Evolutionary conservation across 75 land plant species (phyloP), one percentile per base, ranked within the genome.

Genomic region (Ceratopteris richardii): DNA sequence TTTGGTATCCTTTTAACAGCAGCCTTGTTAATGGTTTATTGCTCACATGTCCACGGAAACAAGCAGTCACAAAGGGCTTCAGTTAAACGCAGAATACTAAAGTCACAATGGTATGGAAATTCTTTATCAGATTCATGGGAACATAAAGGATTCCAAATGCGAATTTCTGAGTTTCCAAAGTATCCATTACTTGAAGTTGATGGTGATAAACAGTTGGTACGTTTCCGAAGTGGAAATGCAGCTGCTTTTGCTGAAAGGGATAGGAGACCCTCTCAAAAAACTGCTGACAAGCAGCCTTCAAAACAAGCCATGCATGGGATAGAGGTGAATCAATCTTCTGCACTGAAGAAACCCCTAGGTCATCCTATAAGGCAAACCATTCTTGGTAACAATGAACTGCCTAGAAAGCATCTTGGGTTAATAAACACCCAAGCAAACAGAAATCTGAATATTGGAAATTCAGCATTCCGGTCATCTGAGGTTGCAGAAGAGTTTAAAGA

Each of bases 91-190:
- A 46, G 48, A 20, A 46, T 46, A 7, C 21, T 46, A 5, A 17
- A 20, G n/a, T 46, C 48, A 7, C 48, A 46, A 17, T 46, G 48
- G 48, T 46, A 46, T 46, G 48, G 48, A 2, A 46, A 14, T 46
- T 14, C 48, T 46, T 5, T 4, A 17, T 20, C 48, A 46, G 14
- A 4, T 3, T 4, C n/a, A n/a, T 46, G 48, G 48, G 48, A 20
- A 14, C 48, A 46, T 20, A 46, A 20, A 14, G 17, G 17, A 2
- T 46, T 46, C 48, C 48, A 46, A 20, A 46, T 46, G 48, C 5
- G 14, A 46, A 46, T 46, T n/a, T 46, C 48, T 5, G 48, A 46
- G 48, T 46, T 46, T 46, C 48, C 48, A n/a, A 46, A 46, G 21
- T 46, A 46, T 14, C 48, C 48, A 2, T n/a, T 46, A 3, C 48